Conservation (phyloP, 2,329 filamentous ascomycete species). For the Leptographium flavum region DNA sequence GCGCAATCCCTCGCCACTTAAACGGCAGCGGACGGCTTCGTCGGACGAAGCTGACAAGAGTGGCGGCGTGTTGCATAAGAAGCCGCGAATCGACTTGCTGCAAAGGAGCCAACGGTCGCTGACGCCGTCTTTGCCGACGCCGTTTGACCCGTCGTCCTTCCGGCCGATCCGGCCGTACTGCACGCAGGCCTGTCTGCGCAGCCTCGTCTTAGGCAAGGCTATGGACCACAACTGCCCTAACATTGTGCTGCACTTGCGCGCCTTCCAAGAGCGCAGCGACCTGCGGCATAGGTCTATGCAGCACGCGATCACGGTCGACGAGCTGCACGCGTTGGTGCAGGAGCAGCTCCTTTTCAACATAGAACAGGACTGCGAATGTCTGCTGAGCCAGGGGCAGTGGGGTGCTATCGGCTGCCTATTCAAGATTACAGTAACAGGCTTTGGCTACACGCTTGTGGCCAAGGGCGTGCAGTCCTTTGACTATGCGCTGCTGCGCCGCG, state of each 20-base stretch:
- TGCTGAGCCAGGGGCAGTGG: not conserved
- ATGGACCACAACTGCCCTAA: slow-evolving; percentile 1
- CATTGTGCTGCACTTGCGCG: not conserved
- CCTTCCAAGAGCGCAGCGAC: not conserved
- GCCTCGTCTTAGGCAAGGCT: not conserved
- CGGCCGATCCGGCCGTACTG: slow-evolving; percentile 5
- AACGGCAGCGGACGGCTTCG: slow-evolving; percentile 2
- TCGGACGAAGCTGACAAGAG: not conserved
- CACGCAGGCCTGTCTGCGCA: not conserved
- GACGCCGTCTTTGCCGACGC: not conserved
- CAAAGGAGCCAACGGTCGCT: not conserved
- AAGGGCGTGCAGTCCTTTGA: slow-evolving; percentile 3
- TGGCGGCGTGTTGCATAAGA: not conserved
- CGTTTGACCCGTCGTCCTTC: slow-evolving; percentile 5
- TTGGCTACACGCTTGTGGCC: slow-evolving; percentile 9
- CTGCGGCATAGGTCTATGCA: not conserved
- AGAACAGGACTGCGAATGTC: slow-evolving; percentile 1
- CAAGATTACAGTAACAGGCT: slow-evolving; percentile 7
- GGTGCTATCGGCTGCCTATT: slow-evolving; percentile 7
- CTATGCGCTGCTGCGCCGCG: not conserved
- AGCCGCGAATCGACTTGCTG: not conserved
- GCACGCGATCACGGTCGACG: slow-evolving; percentile 2
- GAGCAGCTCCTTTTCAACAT: not conserved
- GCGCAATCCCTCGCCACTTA: not conserved
- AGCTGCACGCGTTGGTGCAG: not conserved